Evolutionary conservation across 1,284 basidiomycete genomes (phyloP).

Genomic region (Malassezia sp.): DNA sequence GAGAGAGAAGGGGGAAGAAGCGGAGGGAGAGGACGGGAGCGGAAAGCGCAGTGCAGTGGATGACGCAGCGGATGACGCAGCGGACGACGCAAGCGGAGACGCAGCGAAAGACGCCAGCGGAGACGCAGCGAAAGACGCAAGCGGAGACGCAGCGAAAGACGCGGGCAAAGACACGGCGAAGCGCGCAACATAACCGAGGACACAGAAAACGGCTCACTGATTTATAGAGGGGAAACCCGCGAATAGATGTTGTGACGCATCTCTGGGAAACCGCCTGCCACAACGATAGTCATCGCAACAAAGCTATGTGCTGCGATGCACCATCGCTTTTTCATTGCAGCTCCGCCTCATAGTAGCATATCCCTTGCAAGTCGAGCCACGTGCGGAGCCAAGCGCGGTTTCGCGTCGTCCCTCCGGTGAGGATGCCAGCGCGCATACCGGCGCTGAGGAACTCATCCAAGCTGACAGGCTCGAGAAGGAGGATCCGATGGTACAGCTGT

Average conservation of each 20-base stretch:
- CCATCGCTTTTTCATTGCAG: no score
- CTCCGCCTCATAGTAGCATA: slow-evolving; percentile 14
- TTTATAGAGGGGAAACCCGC: no score
- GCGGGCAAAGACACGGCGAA: neutral
- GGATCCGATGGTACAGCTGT: slow-evolving; percentile 7
- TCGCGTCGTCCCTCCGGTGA: neutral
- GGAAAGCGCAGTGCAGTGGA: neutral
- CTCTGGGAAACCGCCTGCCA: no score
- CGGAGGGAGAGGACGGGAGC: no score
- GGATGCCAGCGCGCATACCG: neutral
- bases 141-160: neutral
- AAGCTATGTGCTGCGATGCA: neutral
- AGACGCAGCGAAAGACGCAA: neutral
- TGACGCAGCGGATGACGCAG: neutral
- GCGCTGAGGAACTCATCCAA: slow-evolving; percentile 11
- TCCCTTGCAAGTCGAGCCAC: slow-evolving; percentile 15
- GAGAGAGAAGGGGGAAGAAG: neutral
- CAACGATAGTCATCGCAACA: no score
- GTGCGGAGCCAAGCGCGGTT: slow-evolving; percentile 7
- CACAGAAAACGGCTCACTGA: neutral
- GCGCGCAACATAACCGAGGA: neutral
- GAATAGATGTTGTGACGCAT: no score
- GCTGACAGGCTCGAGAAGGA: slow-evolving; percentile 9
- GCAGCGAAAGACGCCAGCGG: neutral
- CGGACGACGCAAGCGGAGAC: neutral